These are phyloP conservation scores for Glaciozyma martinii DNA, from an alignment of 768 basidiomycete genomes.

Conservation along the genomic window DNA sequence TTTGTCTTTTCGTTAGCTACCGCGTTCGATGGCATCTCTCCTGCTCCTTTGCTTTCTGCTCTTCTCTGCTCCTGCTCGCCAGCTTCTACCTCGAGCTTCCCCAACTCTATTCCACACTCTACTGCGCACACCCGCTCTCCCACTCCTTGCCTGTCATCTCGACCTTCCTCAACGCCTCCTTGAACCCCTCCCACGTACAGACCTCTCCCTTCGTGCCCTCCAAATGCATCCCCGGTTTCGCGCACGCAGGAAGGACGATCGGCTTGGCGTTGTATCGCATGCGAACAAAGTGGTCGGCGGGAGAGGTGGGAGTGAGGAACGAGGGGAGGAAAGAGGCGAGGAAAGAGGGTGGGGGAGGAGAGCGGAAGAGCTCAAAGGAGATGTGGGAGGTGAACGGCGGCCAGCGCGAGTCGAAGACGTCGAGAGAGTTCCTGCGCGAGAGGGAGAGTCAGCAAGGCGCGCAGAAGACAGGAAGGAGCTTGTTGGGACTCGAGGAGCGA, in stretches of 20 bases:
- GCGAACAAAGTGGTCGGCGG: conserved; percentile 12
- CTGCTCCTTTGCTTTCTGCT: too few species aligned
- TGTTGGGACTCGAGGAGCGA: not conserved
- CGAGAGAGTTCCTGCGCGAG: conserved; percentile 6
- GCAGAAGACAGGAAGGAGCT: too few species aligned
- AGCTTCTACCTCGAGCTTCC: too few species aligned
- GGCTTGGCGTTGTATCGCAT: conserved; percentile 18
- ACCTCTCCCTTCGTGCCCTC: conserved; percentile 4
- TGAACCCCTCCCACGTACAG: conserved; percentile 24
- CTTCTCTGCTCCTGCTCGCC: too few species aligned
- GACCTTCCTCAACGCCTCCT: conserved; percentile 3
- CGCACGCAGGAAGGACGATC: conserved; percentile 12
- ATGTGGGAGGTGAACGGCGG: conserved; percentile 11
- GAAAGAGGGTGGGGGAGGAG: not conserved
- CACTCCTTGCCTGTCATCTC: conserved; percentile 10
- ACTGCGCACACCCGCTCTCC: conserved; percentile 10
- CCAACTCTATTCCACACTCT: not conserved
- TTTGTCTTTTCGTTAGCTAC: too few species aligned
- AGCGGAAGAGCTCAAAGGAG: conserved; percentile 14
- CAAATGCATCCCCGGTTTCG: conserved; percentile 4
- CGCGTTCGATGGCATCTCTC: too few species aligned
- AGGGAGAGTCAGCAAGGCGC: not conserved
- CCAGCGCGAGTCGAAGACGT: conserved; percentile 22
- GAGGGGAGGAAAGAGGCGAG: conserved; percentile 11
- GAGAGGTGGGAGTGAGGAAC: not conserved